A percentile compares a stretch with the other conserved stretches of the same genome.
These are phyloP conservation scores for Steccherinum ochraceum DNA, from an alignment of 768 basidiomycete genomes.

Conservation along the genomic window DNA sequence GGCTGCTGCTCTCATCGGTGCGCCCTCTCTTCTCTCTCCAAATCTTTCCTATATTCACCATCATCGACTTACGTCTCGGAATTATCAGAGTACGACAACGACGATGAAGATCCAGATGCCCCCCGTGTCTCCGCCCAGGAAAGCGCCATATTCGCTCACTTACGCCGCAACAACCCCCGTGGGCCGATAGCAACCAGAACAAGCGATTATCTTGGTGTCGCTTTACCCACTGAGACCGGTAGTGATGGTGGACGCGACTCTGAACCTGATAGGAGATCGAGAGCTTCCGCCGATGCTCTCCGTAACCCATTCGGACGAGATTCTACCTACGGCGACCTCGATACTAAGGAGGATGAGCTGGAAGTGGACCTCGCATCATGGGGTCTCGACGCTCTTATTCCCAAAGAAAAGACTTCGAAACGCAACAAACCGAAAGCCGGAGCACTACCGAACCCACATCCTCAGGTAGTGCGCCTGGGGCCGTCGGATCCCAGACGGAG, in stretches of 20 bases:
- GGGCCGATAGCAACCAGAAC: slow-evolving; percentile 39
- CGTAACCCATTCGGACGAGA: slow-evolving; percentile 73
- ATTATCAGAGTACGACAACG: slow-evolving; percentile 81
- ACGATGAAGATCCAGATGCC: slow-evolving; percentile 57
- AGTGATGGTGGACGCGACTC: slow-evolving; percentile 31
- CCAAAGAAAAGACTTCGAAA: slow-evolving; percentile 44
- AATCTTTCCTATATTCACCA: slow-evolving; percentile 5
- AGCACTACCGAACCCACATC: slow-evolving; percentile 39
- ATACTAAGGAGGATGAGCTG: slow-evolving; percentile 40
- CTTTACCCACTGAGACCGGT: slow-evolving; percentile 56
- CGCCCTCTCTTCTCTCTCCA: slow-evolving; percentile 16
- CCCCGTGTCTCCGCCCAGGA: slow-evolving; percentile 67
- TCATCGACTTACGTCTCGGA: slow-evolving; percentile 2
- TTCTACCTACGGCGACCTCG: slow-evolving; percentile 44
- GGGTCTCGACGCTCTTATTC: slow-evolving; percentile 75
- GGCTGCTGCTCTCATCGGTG: slow-evolving; percentile 82
- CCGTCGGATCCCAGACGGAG: background rate
- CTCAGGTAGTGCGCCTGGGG: slow-evolving; percentile 12
- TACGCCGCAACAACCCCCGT: slow-evolving; percentile 50
- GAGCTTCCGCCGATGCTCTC: slow-evolving; percentile 54
- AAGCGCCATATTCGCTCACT: slow-evolving; percentile 80
- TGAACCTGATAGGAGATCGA: slow-evolving; percentile 27
- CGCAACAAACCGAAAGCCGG: slow-evolving; percentile 26
- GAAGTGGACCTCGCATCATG: slow-evolving; percentile 82
- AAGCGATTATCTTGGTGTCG: slow-evolving; percentile 64